Conservation (phyloP, 2,329 filamentous ascomycete genomes). For the Ascocoryne sarcoides region DNA sequence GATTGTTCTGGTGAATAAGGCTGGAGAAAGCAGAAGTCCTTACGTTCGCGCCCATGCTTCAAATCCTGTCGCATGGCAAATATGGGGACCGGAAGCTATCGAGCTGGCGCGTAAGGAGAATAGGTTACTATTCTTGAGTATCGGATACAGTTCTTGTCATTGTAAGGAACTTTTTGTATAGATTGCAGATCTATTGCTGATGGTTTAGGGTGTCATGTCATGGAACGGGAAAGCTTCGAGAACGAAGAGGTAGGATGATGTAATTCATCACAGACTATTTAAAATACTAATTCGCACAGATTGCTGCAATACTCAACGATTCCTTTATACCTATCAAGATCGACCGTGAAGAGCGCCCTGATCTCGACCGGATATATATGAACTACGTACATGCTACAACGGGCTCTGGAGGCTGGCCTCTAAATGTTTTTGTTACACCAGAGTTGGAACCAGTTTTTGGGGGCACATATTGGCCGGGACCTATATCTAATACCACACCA, state of each 20-base stretch:
- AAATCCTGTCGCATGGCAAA: slow-evolving; percentile 87
- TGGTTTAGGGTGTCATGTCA: slow-evolving; percentile 68
- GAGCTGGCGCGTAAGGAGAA: slow-evolving; percentile 72
- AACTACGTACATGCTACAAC: slow-evolving; percentile 95
- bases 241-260: slow-evolving; percentile 67
- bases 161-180: slow-evolving; percentile 47
- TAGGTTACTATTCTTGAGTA: slow-evolving; percentile 84
- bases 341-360: slow-evolving; percentile 87
- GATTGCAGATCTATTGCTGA: slow-evolving; percentile 1
- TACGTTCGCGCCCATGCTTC: slow-evolving; percentile 67
- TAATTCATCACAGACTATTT: too few relatives aligned
- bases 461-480: slow-evolving; percentile 81
- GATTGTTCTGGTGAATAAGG: slow-evolving; percentile 41
- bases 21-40: slow-evolving; percentile 53
- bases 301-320: slow-evolving; percentile 75
- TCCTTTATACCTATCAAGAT: slow-evolving; percentile 87
- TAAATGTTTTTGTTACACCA: slow-evolving; percentile 94
- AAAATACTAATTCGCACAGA: too few relatives aligned
- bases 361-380: slow-evolving; percentile 95
- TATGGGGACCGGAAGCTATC: slow-evolving; percentile 70
- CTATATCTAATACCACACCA: slow-evolving; percentile 31
- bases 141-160: slow-evolving; percentile 92
- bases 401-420: slow-evolving; percentile 82
- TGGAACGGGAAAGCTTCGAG: slow-evolving; percentile 86
- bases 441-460: slow-evolving; percentile 91